Conservation (phyloP, 2,329 filamentous ascomycete species). For the Falciphora oryzae region DNA sequence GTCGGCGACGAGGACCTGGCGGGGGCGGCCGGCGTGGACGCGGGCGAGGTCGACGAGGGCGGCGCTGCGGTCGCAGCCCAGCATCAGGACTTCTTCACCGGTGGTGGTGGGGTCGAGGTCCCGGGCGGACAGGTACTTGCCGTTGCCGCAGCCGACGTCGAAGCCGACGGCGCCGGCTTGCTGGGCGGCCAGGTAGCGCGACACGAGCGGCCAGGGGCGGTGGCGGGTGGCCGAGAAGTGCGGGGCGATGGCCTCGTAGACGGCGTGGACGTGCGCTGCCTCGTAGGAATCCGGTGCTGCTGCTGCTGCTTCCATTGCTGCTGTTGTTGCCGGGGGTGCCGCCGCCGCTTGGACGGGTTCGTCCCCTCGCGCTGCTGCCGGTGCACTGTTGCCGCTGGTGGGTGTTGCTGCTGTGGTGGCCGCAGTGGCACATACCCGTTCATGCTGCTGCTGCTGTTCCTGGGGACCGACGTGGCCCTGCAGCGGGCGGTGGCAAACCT, state of each 20-base stretch:
- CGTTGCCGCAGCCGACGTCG: slow-evolving; percentile 94
- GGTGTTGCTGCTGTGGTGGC: neutral
- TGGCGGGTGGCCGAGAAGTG: slow-evolving; percentile 78
- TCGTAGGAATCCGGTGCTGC: slow-evolving; percentile 56
- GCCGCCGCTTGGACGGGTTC: too few relatives aligned
- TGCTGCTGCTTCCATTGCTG: neutral
- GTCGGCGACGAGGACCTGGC: slow-evolving; percentile 69
- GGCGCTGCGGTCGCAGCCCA: slow-evolving; percentile 77
- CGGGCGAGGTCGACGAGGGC: slow-evolving; percentile 47
- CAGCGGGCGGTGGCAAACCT: too few relatives aligned
- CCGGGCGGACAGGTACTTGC: slow-evolving; percentile 66
- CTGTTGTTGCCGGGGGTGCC: neutral
- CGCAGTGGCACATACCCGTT: too few relatives aligned
- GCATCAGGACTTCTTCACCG: slow-evolving; percentile 69
- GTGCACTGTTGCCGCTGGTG: neutral
- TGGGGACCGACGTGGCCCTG: too few relatives aligned
- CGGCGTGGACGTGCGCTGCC: slow-evolving; percentile 77
- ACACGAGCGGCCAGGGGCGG: slow-evolving; percentile 89
- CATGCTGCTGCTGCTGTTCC: too few relatives aligned
- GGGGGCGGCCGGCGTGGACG: slow-evolving; percentile 22
- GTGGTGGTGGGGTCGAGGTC: slow-evolving; percentile 22
- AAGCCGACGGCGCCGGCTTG: slow-evolving; percentile 70
- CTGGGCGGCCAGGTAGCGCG: slow-evolving; percentile 65
- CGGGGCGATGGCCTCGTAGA: slow-evolving; percentile 82
- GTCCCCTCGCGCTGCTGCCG: too few relatives aligned